Base-by-base conservation (phyloP, 805 yeast genomes). In the Starmerella powellii region DNA sequence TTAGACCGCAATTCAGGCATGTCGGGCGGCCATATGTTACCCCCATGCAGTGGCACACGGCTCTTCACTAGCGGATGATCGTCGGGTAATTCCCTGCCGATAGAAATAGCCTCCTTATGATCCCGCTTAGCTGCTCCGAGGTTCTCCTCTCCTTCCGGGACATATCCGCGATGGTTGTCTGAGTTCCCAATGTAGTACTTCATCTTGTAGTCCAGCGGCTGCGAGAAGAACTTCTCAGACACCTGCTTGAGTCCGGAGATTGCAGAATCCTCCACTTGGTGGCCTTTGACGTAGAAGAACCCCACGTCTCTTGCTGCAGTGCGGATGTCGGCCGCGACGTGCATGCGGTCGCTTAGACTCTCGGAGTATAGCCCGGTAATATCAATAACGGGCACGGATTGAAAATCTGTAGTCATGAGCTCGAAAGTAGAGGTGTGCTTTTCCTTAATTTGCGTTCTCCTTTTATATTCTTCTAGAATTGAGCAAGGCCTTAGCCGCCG, bases 21-120 rank as follows among this genome's bases (percentile, higher is more conserved):
- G 23, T 61, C 63, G 26, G 69, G 66, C 0, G 77, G 75, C 72
- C 74, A 75, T 41, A 64, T 55, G 50, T 73, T 73, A 5, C 80
- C 79, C 1, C 80, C 80, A 47, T 70, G 74, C 40, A 75, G 59
- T 3, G 48, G 48, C 4, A 21, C n/a, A 1, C 21, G 13, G 11
- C 17, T 30, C 38, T 71, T 68, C 39, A 61, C 59, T 61, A 72
- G 73, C 15, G 44, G 44, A 3, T 58, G 56, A 15, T 45, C 44
- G 13, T 31, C 41, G 2, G 48, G 48, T 2, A 45, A 21, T 29
- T 50, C 47, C 33, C 42, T 49, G 4, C 73, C 80, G 42, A 76
- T 61, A 52, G 76, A 81, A 44, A 71, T 68, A 57, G 76, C 81
- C 51, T 76, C 82, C 44, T 80, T 61, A 68, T 76, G 67, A 52